A percentile compares a stretch with the other conserved stretches of the same genome.
Evolutionary conservation across 176 grass and related monocot genomes (phyloP).

Genomic region (Oryza rufipogon): DNA sequence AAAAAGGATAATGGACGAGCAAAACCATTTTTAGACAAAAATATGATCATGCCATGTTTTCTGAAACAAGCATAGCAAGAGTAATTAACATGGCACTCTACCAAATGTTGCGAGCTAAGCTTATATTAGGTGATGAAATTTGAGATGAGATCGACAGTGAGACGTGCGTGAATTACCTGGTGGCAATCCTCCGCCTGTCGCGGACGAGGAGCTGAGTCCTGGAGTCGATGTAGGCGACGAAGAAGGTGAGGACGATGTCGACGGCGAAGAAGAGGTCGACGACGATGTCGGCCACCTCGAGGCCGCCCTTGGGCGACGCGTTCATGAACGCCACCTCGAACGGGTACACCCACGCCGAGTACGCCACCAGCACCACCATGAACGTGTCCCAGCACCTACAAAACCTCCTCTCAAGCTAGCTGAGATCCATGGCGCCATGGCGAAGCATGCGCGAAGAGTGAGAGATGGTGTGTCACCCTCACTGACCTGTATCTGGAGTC

Average conservation of each 20-base stretch:
- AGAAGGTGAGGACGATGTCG: slow-evolving; percentile 92
- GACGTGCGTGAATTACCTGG: slow-evolving; percentile 48
- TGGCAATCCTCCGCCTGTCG: slow-evolving; percentile 63
- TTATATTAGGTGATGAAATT: not conserved
- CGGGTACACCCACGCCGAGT: slow-evolving; percentile 98
- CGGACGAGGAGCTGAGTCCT: slow-evolving; percentile 78
- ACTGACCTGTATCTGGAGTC: slow-evolving; percentile 80
- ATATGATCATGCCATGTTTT: not conserved
- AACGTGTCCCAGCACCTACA: slow-evolving; percentile 82
- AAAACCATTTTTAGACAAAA: not conserved
- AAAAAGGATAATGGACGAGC: not conserved
- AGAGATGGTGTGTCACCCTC: not conserved
- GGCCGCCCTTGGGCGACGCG: slow-evolving; percentile 68
- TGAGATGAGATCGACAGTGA: too few relatives aligned
- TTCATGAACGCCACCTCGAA: slow-evolving; percentile 99
- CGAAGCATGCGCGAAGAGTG: not conserved
- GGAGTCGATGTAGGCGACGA: slow-evolving; percentile 88
- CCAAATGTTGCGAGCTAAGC: too few relatives aligned
- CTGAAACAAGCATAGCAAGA: not conserved
- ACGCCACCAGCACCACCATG: slow-evolving; percentile 91
- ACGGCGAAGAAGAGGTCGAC: slow-evolving; percentile 80
- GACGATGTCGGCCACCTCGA: slow-evolving; percentile 72
- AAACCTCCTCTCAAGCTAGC: too few relatives aligned
- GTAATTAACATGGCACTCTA: not conserved
- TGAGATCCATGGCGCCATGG: too few relatives aligned